Evolutionary conservation across 2,329 filamentous ascomycete genomes (phyloP), one percentile per base, ranked within the genome.

Genomic region (Scedosporium dehoogii): DNA sequence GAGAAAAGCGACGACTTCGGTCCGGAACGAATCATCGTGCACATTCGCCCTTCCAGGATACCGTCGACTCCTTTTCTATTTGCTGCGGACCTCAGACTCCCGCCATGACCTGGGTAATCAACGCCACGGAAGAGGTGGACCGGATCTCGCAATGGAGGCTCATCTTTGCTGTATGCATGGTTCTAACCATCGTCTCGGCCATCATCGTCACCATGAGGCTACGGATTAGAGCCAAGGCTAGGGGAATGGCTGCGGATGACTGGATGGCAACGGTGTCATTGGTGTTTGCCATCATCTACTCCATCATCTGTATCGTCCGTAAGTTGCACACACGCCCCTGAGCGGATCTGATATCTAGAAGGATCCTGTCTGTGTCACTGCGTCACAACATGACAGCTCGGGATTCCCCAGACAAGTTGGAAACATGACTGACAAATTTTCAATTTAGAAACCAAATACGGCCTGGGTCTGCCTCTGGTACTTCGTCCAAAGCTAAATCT

Each of bases 41-140:
- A 33, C 29, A 33, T 38, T 38, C 33, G 10, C 9, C 33, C n/a
- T n/a, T n/a, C 10, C 10, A 6, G 33, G 10, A 38, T 1, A 38
- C 12, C 33, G 10, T 3, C 33, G 14, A 38, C 2, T 12, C 33
- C 10, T 12, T 12, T 38, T 38, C 33, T 33, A 2, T 38, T 38
- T 14, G 33, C 33, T 38, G 10, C 9, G 44, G 44, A 48, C 44
- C n/a, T 18, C 21, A n/a, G 12, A 1, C 21, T 57, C 57, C 65
- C 63, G 69, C 57, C 21, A 82, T 82, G 79, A 74, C 71, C 62
- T 83, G 80, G 80, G 79, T 84, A 56, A 66, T 76, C 53, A 76
- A 82, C 71, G 80, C 78, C 59, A 71, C 77, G 6, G 71, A 76
- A 6, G 77, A 78, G 66, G 71, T 82, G 25, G 73, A 83, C 56